Base-by-base conservation (phyloP, 2,329 filamentous ascomycete species). In the Aspergillus transmontanensis region DNA sequence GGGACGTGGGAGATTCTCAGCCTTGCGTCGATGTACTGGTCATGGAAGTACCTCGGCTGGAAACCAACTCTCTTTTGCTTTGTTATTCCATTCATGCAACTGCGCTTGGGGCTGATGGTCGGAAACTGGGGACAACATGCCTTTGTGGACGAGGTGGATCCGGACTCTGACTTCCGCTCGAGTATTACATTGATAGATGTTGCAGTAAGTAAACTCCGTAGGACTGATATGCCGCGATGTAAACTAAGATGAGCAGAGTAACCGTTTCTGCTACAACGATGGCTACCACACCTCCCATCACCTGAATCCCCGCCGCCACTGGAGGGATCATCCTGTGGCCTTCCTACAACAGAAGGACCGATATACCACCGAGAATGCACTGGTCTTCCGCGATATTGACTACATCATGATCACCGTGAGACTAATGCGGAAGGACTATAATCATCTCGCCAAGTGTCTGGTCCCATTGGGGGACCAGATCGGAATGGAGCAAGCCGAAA, bases 91-190 rank as follows among this genome's bases (percentile, higher is more conserved):
- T 82, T 94, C 23, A 68, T 85, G 2, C 75, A 90, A 34, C 83
- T 94, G 76, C 84, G 91, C 0, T 69, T 92, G 21, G 91, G 88
- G 0, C 76, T 94, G 66, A 94, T 94, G 91, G 83, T 91, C 9
- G 91, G 91, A 1, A 94, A 94, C 73, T 94, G 90, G 90, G 91
- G 90, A 4, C 91, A 94, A 74, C 91, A 94, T 74, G 91, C 91
- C 1, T 89, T 94, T 66, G 90, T 94, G 7, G 91, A 94, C 70
- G 86, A 89, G 23, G 80, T 87, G 14, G 88, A 92, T 68, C 91
- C 91, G 0, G 86, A 91, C 71, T 93, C 90, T 0, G 91, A 94
- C 72, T 94, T 89, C 70, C 84, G 90, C 41, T 92, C 89, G 0
- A 93, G 90, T 75, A 91, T 94, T 67, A 94, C 91, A 0, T 74